A percentile compares a stretch with the other conserved stretches of the same genome.
Conservation (phyloP, 2,329 filamentous ascomycete genomes). For the Beauveria brongniartii region DNA sequence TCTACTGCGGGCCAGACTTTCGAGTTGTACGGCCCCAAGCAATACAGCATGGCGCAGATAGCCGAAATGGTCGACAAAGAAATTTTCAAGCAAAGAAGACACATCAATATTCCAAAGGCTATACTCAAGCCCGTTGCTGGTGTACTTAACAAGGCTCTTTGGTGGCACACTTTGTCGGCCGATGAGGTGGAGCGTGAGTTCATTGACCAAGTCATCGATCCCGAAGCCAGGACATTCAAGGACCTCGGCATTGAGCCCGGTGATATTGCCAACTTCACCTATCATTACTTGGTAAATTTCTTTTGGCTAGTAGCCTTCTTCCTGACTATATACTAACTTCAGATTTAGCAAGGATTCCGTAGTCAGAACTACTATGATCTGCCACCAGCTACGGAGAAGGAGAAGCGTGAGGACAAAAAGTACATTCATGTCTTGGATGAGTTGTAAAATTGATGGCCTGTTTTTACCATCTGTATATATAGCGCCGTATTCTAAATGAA, state of each 20-base stretch:
- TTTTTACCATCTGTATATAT: constrained; percentile 2
- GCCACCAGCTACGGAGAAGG: constrained; percentile 87
- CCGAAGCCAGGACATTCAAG: constrained; percentile 87
- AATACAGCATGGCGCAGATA: constrained; percentile 86
- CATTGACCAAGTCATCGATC: constrained; percentile 86
- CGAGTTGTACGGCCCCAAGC: constrained; percentile 87
- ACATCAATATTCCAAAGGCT: constrained; percentile 82
- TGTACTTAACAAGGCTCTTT: constrained; percentile 72
- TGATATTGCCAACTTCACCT: constrained; percentile 79
- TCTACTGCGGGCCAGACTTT: constrained; percentile 83
- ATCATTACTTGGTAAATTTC: constrained; percentile 77
- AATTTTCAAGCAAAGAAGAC: constrained; percentile 80
- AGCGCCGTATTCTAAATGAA: not conserved
- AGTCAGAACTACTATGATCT: constrained; percentile 85
- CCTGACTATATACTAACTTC: constrained; percentile 22
- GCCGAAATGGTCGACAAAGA: constrained; percentile 82
- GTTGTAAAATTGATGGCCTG: constrained; percentile 45
- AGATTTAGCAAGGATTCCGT: constrained; percentile 72
- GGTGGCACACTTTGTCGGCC: constrained; percentile 78
- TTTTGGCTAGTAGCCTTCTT: not conserved
- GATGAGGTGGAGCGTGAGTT: constrained; percentile 91
- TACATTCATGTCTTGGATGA: constrained; percentile 91
- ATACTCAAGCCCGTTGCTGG: constrained; percentile 68
- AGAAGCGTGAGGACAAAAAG: constrained; percentile 92
- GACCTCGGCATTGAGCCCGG: constrained; percentile 85